Evolutionary conservation across 2,329 filamentous ascomycete genomes (phyloP), one percentile per base, ranked within the genome.

Genomic region (Beauveria scarabaeidicola): DNA sequence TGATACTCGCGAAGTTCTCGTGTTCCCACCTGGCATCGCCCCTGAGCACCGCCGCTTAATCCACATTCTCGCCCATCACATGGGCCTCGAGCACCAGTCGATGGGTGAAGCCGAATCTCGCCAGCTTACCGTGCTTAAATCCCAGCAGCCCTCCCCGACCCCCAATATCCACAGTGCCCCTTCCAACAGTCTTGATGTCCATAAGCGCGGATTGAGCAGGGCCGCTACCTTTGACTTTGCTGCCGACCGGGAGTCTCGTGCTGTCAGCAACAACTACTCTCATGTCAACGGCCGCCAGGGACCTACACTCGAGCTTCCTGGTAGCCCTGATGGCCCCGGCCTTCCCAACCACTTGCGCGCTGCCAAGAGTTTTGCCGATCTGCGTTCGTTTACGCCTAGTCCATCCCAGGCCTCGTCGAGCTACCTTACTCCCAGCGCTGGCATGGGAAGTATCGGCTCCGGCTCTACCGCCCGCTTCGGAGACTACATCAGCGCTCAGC

Each of bases 161-260:
- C 73, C 78, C 52, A 77, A 80, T 66, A 73, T 86, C 77, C 78
- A 86, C 78, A 67, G 78, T 71, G 63, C 75, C 23, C 80, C 83
- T 1, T 85, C 85, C 60, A 86, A 89, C 61, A 84, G 85, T 23
- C 78, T 86, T 54, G 90, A 96, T 64, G 85, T 89, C 59, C 87
- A 91, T 66, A 87, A 93, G 65, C 89, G 93, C 62, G 89, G 88
- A 5, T 78, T 99, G 40, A 96, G 91, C 76, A 88, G 94, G 63
- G 92, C 94, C 17, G 94, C 94, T n/a, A 97, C 94, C 2, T 96
- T 95, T 65, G 94, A 97, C 73, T 97, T 97, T 73, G 91, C 90
- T 64, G 88, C 91, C 63, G 85, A 89, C 55, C 83, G 89, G 58
- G 88, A 88, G 63, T 87, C 88, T 23, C 75, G 81, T 21, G 77